These are phyloP conservation scores for Kurtzmaniella fragi DNA, from an alignment of 805 yeast genomes.

Conservation along the genomic window DNA sequence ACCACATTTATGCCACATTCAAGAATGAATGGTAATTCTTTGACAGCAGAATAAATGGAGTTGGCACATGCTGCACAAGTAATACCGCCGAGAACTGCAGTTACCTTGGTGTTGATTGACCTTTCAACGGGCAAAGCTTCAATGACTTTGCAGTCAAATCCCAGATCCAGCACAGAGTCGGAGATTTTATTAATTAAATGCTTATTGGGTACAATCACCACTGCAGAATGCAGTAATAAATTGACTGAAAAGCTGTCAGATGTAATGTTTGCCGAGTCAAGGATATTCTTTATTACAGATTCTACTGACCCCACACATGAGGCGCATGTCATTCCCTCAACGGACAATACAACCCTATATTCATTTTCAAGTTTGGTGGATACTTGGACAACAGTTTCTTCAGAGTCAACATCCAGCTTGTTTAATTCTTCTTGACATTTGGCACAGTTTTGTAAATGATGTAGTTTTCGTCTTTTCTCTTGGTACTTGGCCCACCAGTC, in stretches of 20 bases:
- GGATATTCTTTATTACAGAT: slow-evolving; percentile 21
- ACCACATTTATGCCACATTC: slow-evolving; percentile 53
- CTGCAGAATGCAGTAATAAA: slow-evolving; percentile 47
- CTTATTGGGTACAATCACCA: slow-evolving; percentile 48
- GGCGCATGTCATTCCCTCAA: slow-evolving; percentile 44
- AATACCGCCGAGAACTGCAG: slow-evolving; percentile 67
- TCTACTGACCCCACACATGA: slow-evolving; percentile 29
- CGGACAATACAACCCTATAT: slow-evolving; percentile 46
- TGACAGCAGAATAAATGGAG: slow-evolving; percentile 45
- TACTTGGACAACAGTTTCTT: slow-evolving; percentile 17
- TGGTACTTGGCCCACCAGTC: slow-evolving; percentile 11
- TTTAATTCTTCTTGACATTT: slow-evolving; percentile 29
- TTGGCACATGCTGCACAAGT: slow-evolving; percentile 69
- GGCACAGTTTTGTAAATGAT: slow-evolving; percentile 39
- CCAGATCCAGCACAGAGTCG: slow-evolving; percentile 23
- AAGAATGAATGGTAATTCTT: slow-evolving; percentile 46
- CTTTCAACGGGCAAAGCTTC: slow-evolving; percentile 58
- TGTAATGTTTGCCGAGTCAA: slow-evolving; percentile 10
- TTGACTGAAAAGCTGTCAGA: slow-evolving; percentile 42
- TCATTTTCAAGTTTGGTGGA: slow-evolving; percentile 18
- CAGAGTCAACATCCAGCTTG: slow-evolving; percentile 9
- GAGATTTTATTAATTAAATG: slow-evolving; percentile 34
- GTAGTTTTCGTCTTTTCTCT: slow-evolving; percentile 12
- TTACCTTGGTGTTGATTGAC: slow-evolving; percentile 43
- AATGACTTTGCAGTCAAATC: slow-evolving; percentile 44